Percentiles rank a stretch among this genome's conserved stretches.
phyloP scores from a whole-genome alignment of 2,329 filamentous ascomycete genomes.

The Cercospora zeae-maydis region DNA sequence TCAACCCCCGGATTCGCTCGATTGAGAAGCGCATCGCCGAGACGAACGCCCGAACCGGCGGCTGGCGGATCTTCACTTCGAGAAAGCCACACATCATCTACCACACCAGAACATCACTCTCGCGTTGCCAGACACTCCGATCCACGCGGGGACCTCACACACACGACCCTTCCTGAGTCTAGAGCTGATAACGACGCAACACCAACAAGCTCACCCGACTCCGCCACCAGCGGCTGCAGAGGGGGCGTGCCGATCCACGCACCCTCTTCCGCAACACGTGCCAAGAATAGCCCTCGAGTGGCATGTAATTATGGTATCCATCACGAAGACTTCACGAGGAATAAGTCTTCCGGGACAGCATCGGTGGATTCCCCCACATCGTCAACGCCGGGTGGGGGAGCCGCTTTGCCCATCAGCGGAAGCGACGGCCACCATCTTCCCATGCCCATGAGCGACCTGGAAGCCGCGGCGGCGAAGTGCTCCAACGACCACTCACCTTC shows the following conservation, averaged over 20 bases:
- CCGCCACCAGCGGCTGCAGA: neutral
- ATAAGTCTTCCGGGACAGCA: neutral
- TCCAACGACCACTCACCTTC: neutral
- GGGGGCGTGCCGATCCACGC: neutral
- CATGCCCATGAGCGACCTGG: neutral
- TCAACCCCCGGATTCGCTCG: neutral
- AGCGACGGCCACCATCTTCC: neutral
- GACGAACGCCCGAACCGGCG: neutral
- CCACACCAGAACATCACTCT: neutral
- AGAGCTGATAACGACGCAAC: neutral
- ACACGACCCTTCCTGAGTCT: neutral
- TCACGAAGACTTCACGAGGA: neutral
- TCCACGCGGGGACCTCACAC: neutral
- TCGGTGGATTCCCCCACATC: neutral
- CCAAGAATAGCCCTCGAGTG: neutral
- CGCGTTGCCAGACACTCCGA: neutral
- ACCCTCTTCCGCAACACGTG: neutral
- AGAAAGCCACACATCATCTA: neutral
- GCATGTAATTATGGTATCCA: neutral
- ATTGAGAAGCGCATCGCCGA: neutral
- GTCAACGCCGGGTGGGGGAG: neutral
- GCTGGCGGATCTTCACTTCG: neutral
- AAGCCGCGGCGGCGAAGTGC: constrained; percentile 7
- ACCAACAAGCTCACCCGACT: neutral
- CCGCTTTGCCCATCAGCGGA: neutral